Evolutionary conservation across 2,329 filamentous ascomycete genomes (phyloP), one percentile per base, ranked within the genome.

Genomic region (Eurotiales sp.): DNA sequence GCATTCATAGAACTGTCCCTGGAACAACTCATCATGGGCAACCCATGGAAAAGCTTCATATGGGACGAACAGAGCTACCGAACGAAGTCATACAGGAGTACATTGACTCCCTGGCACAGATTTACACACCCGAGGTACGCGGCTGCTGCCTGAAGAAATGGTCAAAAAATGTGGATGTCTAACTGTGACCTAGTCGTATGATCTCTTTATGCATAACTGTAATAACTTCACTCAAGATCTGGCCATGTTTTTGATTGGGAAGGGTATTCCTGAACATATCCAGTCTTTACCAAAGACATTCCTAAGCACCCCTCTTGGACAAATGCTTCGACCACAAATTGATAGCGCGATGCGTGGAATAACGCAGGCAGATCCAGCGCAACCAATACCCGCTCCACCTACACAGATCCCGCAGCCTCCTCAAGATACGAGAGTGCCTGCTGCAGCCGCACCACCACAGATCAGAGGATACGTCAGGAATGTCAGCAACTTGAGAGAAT

Each of bases 161-260:
- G 1, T 3, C 2, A 15, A n/a, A 17, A 17, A 41, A 27, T n/a
- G 22, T 27, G 15, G 11, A 32, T 15, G 17, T 10, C 37, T 40
- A 34, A 44, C 51, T 30, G 46, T 8, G 22, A n/a, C 8, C 15
- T 57, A 90, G 82, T 87, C 88, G 1, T 97, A 97, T 64, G 90
- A 96, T 64, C 74, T 96, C 4, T 96, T 88, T 74, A 61, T 81
- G 23, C 90, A 96, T 70, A 99, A 99, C 66, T 97, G 92, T 75
- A 99, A 97, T 73, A 96, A 96, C 69, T 99, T 97, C 70, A 89
- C 88, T 3, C 92, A 97, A 64, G 90, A 96, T 55, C 85, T 97
- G 58, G 77, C 89, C 56, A 93, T 88, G 69, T 97, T 97, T 57
- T 76, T 97, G 0, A 76, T 96, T 1, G 92, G 93, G 19, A 87